Percentiles rank a stretch among this genome's conserved stretches.
Evolutionary conservation across 202 grass and related monocot genomes (phyloP).

Genomic region (Musa balbisiana): DNA sequence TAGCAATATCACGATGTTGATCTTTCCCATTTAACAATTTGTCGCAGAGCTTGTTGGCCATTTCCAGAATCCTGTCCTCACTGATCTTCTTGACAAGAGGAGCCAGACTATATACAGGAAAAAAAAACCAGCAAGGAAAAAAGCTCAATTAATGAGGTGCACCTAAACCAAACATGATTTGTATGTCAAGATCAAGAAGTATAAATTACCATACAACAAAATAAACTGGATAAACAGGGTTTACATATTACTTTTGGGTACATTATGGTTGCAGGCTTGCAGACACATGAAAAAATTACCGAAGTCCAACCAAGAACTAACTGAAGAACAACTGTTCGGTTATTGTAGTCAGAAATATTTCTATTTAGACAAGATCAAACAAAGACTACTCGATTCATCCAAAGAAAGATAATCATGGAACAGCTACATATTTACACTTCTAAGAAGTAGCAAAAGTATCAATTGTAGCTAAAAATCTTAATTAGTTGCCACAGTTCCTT

Average conservation of each 20-base stretch:
- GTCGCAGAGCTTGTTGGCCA: conserved; percentile 86
- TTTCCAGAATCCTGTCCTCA: conserved; percentile 89
- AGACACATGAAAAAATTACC: not conserved
- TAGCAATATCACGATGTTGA: conserved; percentile 95
- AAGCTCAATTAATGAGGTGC: not conserved
- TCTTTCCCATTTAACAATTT: conserved; percentile 95
- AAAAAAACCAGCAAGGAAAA: conserved; percentile 5
- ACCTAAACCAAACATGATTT: conserved; percentile 5
- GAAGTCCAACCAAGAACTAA: not conserved
- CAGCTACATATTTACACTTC: not conserved
- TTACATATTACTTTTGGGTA: not conserved
- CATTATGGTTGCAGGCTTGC: not conserved
- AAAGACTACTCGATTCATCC: not conserved
- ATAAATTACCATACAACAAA: not conserved
- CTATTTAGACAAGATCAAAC: not conserved
- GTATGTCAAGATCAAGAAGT: not conserved
- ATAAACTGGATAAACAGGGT: not conserved
- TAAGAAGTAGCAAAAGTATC: too few relatives aligned
- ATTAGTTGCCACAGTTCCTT: too few relatives aligned
- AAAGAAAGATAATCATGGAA: not conserved
- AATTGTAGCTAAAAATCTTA: too few relatives aligned
- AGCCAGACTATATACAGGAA: conserved; percentile 44
- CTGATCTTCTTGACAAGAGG: conserved; percentile 90
- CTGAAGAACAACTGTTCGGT: not conserved
- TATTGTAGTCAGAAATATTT: not conserved